Percentiles rank a stretch among this genome's conserved stretches.
These are phyloP conservation scores for Gelatoporia subvermispora DNA, from an alignment of 768 basidiomycete genomes.

Conservation along the genomic window DNA sequence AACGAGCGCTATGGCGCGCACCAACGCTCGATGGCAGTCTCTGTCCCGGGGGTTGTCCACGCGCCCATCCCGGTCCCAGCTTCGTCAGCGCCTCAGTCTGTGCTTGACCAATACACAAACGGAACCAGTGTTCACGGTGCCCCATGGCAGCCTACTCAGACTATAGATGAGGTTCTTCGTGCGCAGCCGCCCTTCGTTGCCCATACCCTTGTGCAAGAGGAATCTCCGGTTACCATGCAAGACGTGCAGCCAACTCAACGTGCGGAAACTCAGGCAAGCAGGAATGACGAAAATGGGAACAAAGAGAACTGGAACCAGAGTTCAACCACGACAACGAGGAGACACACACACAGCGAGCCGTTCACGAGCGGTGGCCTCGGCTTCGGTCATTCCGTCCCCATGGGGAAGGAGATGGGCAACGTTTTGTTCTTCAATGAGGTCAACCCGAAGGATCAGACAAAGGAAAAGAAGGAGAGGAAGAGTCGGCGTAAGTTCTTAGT, in stretches of 20 bases:
- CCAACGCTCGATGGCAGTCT: constrained; percentile 1
- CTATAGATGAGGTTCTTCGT: constrained; percentile 13
- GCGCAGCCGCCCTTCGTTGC: neutral
- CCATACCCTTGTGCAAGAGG: too few relatives aligned
- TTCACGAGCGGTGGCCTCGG: constrained; percentile 28
- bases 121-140: constrained; percentile 39
- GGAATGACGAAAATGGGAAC: constrained; percentile 15
- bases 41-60: constrained; percentile 14
- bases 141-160: constrained; percentile 14
- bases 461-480: constrained; percentile 48
- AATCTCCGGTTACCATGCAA: too few relatives aligned
- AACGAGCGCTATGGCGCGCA: too few relatives aligned
- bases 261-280: constrained; percentile 8
- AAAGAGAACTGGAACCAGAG: constrained; percentile 35
- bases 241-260: neutral
- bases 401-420: constrained; percentile 51
- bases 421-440: constrained; percentile 32
- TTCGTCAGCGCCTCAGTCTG: constrained; percentile 25
- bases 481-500: constrained; percentile 43
- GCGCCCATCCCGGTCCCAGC: constrained; percentile 18
- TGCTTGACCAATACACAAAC: constrained; percentile 42
- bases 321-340: constrained; percentile 30
- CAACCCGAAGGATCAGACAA: constrained; percentile 33
- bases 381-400: constrained; percentile 26
- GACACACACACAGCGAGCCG: constrained; percentile 14